These are phyloP conservation scores for Trametopsis cervina DNA, from an alignment of 768 basidiomycete species.

Conservation along the genomic window DNA sequence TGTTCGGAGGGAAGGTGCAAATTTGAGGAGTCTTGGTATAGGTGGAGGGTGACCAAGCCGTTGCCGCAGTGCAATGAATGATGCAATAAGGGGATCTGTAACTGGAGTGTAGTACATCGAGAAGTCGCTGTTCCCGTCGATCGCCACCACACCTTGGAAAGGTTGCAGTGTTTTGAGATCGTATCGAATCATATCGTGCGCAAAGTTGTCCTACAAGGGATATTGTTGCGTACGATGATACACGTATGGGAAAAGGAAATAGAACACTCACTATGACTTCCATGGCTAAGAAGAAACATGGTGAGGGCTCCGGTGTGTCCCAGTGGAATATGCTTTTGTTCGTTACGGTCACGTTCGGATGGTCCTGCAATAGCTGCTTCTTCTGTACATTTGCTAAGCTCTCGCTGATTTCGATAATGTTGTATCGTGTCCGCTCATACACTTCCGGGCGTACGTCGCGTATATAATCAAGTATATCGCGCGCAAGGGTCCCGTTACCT, in stretches of 20 bases:
- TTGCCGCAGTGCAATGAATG: constrained; percentile 66
- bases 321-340: constrained; percentile 86
- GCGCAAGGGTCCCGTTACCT: constrained; percentile 92
- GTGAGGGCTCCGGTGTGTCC: constrained; percentile 65
- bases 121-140: constrained; percentile 79
- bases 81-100: constrained; percentile 75
- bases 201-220: constrained; percentile 77
- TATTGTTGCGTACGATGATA: not conserved
- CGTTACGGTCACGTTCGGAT: constrained; percentile 61
- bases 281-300: constrained; percentile 90
- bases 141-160: constrained; percentile 73
- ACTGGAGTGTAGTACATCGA: constrained; percentile 76
- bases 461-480: constrained; percentile 80
- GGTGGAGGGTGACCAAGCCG: constrained; percentile 52
- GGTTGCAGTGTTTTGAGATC: constrained; percentile 74
- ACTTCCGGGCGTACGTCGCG: constrained; percentile 79
- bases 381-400: constrained; percentile 70
- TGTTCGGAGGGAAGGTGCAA: constrained; percentile 50
- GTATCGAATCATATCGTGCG: constrained; percentile 92
- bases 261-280: constrained; percentile 79
- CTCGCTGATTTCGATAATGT: constrained; percentile 90
- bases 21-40: constrained; percentile 46
- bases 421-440: constrained; percentile 87
- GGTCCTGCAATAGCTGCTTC: constrained; percentile 50
- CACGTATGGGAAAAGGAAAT: not conserved